Evolutionary conservation across 495 filamentous ascomycete species (phyloP).

Genomic region (Haplographium delicatum): DNA sequence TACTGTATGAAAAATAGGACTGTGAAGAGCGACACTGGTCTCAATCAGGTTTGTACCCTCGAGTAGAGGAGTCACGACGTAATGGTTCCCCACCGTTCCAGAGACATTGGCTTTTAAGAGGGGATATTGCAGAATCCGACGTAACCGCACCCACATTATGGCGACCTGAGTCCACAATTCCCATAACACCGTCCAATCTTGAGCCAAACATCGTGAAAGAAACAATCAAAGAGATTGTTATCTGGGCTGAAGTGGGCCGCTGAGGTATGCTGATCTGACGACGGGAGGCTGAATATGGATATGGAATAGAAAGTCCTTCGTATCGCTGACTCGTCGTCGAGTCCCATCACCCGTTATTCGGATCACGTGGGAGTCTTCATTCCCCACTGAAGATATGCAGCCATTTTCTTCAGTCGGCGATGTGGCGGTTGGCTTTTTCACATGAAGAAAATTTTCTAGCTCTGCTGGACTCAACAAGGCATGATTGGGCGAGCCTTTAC

Average conservation of each 20-base stretch:
- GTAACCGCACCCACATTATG: neutral
- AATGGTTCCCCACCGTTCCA: too few relatives aligned
- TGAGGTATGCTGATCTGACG: neutral
- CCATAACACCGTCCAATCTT: too few relatives aligned
- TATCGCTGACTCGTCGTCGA: neutral
- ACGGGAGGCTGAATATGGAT: neutral
- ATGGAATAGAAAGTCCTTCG: neutral
- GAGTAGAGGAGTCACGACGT: too few relatives aligned
- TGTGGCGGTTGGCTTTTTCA: neutral
- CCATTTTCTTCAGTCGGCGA: neutral
- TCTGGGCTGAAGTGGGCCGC: too few relatives aligned
- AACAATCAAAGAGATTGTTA: too few relatives aligned
- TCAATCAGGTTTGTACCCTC: too few relatives aligned
- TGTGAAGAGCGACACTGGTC: too few relatives aligned
- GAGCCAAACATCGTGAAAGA: neutral
- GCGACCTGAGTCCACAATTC: too few relatives aligned
- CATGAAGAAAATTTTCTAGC: neutral
- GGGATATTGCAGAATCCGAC: too few relatives aligned
- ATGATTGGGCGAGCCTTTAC: neutral
- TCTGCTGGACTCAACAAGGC: neutral
- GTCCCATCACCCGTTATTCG: neutral
- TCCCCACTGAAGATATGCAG: neutral
- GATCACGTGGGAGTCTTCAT: neutral
- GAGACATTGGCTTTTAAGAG: too few relatives aligned
- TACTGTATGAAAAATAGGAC: too few relatives aligned